Percentiles rank a stretch among this genome's conserved stretches.
Evolutionary conservation across 352 stramenopile genomes (phyloP).

Genomic region (Thraustochytrium striatum): DNA sequence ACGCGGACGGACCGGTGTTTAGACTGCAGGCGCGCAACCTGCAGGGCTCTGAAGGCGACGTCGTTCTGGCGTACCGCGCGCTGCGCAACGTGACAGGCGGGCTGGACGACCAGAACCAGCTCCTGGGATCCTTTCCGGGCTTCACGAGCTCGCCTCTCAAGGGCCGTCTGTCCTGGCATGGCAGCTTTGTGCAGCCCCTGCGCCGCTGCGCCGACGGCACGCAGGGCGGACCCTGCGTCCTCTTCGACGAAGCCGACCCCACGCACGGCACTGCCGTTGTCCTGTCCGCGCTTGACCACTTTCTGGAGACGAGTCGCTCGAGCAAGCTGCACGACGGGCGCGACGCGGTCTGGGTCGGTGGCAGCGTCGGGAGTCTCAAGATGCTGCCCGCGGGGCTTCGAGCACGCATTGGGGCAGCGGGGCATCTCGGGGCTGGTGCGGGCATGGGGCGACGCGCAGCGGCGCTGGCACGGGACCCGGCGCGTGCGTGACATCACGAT

Average conservation of each 20-base stretch:
- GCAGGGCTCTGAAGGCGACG: not conserved
- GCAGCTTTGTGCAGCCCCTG: slow-evolving; percentile 53
- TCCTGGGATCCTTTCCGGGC: not conserved
- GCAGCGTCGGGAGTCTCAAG: slow-evolving; percentile 46
- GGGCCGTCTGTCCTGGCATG: slow-evolving; percentile 49
- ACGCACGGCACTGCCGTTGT: slow-evolving; percentile 46
- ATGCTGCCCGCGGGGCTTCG: slow-evolving; percentile 41
- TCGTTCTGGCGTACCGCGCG: not conserved
- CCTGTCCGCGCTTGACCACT: slow-evolving; percentile 24
- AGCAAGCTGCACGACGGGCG: slow-evolving; percentile 38
- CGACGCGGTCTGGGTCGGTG: slow-evolving; percentile 39
- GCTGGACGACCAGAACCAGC: not conserved
- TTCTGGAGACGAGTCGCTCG: slow-evolving; percentile 42
- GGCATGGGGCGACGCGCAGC: not conserved
- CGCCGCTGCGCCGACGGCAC: slow-evolving; percentile 37
- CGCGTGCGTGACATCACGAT: slow-evolving; percentile 50
- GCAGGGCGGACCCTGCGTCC: slow-evolving; percentile 52
- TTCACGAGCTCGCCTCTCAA: not conserved
- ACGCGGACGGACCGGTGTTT: not conserved
- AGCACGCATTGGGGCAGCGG: slow-evolving; percentile 43
- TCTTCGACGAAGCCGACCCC: slow-evolving; percentile 49
- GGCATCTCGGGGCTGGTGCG: slow-evolving; percentile 38
- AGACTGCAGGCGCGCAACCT: not conserved
- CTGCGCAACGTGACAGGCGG: not conserved
- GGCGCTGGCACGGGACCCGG: not conserved